Evolutionary conservation across 495 filamentous ascomycete genomes (phyloP).

Genomic region (Oleoguttula mirabilis): DNA sequence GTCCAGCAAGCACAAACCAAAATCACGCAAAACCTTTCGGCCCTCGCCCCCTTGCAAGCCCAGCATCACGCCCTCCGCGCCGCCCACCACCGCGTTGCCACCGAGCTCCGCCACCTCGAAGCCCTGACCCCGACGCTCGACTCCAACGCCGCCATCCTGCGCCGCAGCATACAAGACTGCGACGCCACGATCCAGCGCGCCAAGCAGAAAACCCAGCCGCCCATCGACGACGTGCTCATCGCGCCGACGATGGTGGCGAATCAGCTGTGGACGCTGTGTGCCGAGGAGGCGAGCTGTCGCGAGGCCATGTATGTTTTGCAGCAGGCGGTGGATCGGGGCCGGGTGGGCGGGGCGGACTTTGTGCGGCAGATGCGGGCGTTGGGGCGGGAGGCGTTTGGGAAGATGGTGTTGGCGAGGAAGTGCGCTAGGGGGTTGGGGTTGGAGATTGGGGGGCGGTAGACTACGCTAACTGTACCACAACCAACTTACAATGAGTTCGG

Average conservation of each 20-base stretch:
- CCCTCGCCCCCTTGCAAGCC: conserved; percentile 59
- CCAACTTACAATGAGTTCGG: too few relatives aligned
- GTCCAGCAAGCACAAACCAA: conserved; percentile 51
- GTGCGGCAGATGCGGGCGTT: conserved; percentile 70
- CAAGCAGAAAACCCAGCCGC: conserved; percentile 41
- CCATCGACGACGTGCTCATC: conserved; percentile 83
- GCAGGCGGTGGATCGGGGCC: conserved; percentile 65
- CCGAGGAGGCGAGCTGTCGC: conserved; percentile 71
- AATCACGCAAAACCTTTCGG: conserved; percentile 52
- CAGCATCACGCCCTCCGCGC: conserved; percentile 66
- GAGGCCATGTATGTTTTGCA: conserved; percentile 81
- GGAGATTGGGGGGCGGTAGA: too few relatives aligned
- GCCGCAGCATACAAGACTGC: conserved; percentile 61
- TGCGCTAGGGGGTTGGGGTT: conserved; percentile 77
- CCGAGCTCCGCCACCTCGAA: conserved; percentile 58
- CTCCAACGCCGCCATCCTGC: conserved; percentile 66
- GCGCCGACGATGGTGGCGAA: conserved; percentile 84
- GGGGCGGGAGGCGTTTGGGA: conserved; percentile 79
- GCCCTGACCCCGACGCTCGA: conserved; percentile 55
- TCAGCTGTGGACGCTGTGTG: conserved; percentile 77
- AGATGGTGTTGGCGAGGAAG: conserved; percentile 80
- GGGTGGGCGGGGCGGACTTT: conserved; percentile 71
- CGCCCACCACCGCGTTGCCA: conserved; percentile 52
- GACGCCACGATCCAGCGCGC: conserved; percentile 64
- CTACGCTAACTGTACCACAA: too few relatives aligned